Conservation (phyloP, 192 early-diverging fungal genomes). For the Gamsiella multidivaricata region DNA sequence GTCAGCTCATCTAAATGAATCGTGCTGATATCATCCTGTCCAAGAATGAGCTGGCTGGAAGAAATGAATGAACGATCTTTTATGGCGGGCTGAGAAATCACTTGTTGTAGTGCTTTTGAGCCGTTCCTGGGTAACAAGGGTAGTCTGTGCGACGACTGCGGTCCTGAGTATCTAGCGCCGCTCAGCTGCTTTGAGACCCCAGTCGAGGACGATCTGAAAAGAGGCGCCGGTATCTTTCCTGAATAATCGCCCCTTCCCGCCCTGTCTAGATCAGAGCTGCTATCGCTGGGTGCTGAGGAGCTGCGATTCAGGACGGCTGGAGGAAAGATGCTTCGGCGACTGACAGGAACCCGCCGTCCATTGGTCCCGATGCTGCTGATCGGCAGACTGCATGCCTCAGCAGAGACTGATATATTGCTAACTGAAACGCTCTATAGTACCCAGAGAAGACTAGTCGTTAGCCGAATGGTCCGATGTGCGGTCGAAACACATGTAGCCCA, state of each 20-base stretch:
- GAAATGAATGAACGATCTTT: slow-evolving; percentile 2
- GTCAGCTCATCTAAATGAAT: slow-evolving; percentile 34
- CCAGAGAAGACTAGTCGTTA: not conserved
- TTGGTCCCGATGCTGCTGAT: slow-evolving; percentile 9
- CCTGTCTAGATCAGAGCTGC: slow-evolving; percentile 42
- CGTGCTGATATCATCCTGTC: not conserved
- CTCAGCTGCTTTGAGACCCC: not conserved
- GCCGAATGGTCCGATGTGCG: too few species aligned
- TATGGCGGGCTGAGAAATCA: not conserved
- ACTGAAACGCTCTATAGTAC: slow-evolving; percentile 10
- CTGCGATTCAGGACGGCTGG: not conserved
- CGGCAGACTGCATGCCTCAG: not conserved
- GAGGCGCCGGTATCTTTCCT: slow-evolving; percentile 14
- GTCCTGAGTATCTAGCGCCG: not conserved
- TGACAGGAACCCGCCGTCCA: slow-evolving; percentile 3
- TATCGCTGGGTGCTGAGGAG: slow-evolving; percentile 35
- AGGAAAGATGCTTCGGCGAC: slow-evolving; percentile 16
- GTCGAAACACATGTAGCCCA: too few species aligned
- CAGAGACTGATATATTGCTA: not conserved
- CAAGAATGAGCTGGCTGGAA: not conserved
- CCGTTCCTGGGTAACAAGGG: not conserved
- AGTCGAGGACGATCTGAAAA: slow-evolving; percentile 2
- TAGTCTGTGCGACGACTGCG: not conserved
- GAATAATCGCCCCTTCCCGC: slow-evolving; percentile 1
- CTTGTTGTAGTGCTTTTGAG: not conserved